Evolutionary conservation across 352 stramenopile genomes (phyloP).

Genomic region (Phytophthora tentaculata): DNA sequence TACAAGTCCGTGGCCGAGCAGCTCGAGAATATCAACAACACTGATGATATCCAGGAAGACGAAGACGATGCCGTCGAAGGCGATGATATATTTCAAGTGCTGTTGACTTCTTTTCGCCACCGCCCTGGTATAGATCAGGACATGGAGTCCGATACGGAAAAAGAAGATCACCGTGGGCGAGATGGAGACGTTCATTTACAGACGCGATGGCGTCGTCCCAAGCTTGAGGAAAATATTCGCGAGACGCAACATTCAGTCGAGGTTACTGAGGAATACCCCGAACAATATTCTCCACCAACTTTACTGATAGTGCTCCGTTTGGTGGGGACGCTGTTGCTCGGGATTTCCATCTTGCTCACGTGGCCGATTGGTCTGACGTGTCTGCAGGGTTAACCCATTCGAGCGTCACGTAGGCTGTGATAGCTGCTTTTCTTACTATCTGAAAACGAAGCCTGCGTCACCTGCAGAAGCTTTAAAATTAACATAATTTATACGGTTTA

Average conservation of each 20-base stretch:
- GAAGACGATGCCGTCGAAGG: constrained; percentile 22
- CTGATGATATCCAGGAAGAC: background rate
- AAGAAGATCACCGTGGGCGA: background rate
- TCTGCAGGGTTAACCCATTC: constrained; percentile 5
- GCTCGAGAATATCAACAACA: background rate
- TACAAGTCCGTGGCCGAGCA: background rate
- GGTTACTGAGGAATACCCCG: background rate
- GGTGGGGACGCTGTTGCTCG: constrained; percentile 13
- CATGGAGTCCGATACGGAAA: background rate
- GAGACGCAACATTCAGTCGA: constrained; percentile 2
- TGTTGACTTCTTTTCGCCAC: constrained; percentile 5
- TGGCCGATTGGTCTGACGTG: constrained; percentile 26
- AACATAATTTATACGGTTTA: no score
- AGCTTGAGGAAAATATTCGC: background rate
- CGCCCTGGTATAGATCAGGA: constrained; percentile 2
- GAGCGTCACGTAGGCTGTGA: no score
- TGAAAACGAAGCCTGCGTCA: no score
- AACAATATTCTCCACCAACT: background rate
- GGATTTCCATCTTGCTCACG: constrained; percentile 28
- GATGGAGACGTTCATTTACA: background rate
- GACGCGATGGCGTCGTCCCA: background rate
- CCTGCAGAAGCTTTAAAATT: no score
- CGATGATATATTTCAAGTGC: constrained; percentile 17
- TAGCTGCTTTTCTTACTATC: no score
- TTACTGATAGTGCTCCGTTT: constrained; percentile 1